phyloP scores from a whole-genome alignment of 2,329 filamentous ascomycete genomes.

The Cercospora zeae-maydis region DNA sequence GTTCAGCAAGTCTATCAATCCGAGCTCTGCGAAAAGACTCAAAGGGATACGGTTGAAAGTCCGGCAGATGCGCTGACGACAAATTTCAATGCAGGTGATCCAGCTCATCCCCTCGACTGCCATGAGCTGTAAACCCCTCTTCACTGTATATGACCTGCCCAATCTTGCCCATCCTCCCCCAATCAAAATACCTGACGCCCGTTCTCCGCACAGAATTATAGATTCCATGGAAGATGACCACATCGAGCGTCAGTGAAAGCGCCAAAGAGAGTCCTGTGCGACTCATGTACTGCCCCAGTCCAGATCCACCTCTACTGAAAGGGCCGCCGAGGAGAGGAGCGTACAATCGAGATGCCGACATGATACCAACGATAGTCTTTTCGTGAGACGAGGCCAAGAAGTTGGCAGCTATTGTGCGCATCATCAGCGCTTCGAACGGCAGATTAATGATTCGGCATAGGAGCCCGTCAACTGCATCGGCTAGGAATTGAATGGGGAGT shows the following conservation, averaged over 20 bases:
- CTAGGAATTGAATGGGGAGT: conserved; percentile 25
- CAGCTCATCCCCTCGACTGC: background rate
- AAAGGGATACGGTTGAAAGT: background rate
- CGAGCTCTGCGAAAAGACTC: background rate
- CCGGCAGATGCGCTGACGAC: background rate
- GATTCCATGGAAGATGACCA: conserved; percentile 22
- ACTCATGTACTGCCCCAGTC: conserved; percentile 11
- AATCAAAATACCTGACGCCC: conserved; percentile 23
- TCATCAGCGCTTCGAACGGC: conserved; percentile 27
- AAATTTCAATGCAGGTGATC: background rate
- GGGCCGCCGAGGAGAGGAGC: conserved; percentile 16
- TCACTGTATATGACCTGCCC: conserved; percentile 12
- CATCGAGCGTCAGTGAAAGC: conserved; percentile 19
- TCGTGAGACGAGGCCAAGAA: conserved; percentile 19
- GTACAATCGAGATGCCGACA: conserved; percentile 10
- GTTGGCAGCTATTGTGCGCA: conserved; percentile 22
- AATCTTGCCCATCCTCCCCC: conserved; percentile 20
- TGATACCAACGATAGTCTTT: background rate
- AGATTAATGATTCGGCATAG: conserved; percentile 25
- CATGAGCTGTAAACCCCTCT: background rate
- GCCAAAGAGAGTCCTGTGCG: conserved; percentile 28
- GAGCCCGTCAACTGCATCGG: conserved; percentile 23
- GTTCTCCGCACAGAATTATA: conserved; percentile 19
- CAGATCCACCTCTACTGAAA: background rate
- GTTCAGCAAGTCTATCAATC: background rate